Conservation (phyloP, 805 yeast species). For the Candida schatavii region DNA sequence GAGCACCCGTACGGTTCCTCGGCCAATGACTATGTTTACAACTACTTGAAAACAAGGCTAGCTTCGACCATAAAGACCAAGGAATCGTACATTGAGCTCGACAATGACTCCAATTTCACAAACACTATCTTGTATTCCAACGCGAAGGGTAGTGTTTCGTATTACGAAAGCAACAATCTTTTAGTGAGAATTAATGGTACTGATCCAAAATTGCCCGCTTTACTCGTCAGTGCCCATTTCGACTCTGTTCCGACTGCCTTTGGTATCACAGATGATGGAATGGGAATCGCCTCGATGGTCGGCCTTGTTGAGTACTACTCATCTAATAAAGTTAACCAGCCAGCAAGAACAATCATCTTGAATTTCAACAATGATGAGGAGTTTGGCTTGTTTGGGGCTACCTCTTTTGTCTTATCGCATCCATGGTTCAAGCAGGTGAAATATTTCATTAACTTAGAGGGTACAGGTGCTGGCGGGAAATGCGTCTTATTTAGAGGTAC, state of each 20-base stretch:
- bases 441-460: conserved; percentile 80
- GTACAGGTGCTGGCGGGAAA: conserved; percentile 89
- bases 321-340: conserved; percentile 38
- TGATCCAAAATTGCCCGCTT: conserved; percentile 56
- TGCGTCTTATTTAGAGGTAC: conserved; percentile 83
- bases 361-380: conserved; percentile 91
- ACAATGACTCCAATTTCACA: conserved; percentile 40
- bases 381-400: conserved; percentile 81
- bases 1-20: conserved; percentile 80
- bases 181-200: conserved; percentile 71
- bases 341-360: conserved; percentile 69
- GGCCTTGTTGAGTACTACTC: conserved; percentile 58
- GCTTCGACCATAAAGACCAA: conserved; percentile 38
- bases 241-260: conserved; percentile 85
- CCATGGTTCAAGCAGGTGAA: conserved; percentile 63
- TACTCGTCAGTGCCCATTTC: conserved; percentile 79
- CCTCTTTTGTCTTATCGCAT: conserved; percentile 59
- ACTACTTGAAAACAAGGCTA: conserved; percentile 42
- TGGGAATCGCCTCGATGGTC: conserved; percentile 78
- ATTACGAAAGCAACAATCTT: conserved; percentile 81
- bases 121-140: conserved; percentile 52
- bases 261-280: conserved; percentile 92
- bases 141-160: conserved; percentile 49
- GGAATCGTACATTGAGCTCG: conserved; percentile 31
- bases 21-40: conserved; percentile 75